A percentile compares a stretch with the other conserved stretches of the same genome.
Evolutionary conservation across 805 yeast genomes (phyloP).

Genomic region (Crinitomyces ghanaensis): DNA sequence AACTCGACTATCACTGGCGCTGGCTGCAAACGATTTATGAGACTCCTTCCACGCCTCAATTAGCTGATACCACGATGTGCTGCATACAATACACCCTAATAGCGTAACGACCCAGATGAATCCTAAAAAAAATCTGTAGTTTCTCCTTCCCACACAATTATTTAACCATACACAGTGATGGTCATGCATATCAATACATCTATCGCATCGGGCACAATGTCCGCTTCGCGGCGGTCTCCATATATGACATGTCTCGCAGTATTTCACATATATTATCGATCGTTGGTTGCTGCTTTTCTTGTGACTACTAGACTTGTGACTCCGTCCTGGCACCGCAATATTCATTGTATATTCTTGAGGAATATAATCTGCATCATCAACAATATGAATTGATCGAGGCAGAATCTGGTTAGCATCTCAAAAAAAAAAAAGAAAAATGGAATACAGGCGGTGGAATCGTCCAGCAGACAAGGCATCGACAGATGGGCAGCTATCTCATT

Average conservation of each 20-base stretch:
- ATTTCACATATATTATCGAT: slow-evolving; percentile 37
- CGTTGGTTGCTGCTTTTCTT: too few relatives aligned
- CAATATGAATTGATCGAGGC: slow-evolving; percentile 56
- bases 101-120: slow-evolving; percentile 33
- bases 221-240: slow-evolving; percentile 73
- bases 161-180: slow-evolving; percentile 66
- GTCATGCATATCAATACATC: slow-evolving; percentile 55
- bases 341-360: slow-evolving; percentile 50
- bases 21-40: slow-evolving; percentile 18
- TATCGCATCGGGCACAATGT: slow-evolving; percentile 62
- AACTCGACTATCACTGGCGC: slow-evolving; percentile 26
- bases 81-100: slow-evolving; percentile 25
- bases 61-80: slow-evolving; percentile 26
- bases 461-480: too few relatives aligned
- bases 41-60: slow-evolving; percentile 14
- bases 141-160: slow-evolving; percentile 66
- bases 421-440: too few relatives aligned
- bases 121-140: slow-evolving; percentile 32
- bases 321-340: slow-evolving; percentile 38
- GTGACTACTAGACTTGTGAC: too few relatives aligned
- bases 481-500: neutral
- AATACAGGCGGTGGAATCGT: too few relatives aligned
- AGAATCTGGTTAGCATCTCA: slow-evolving; percentile 19
- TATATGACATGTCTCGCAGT: slow-evolving; percentile 52
- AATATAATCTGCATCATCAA: slow-evolving; percentile 27